phyloP scores from a whole-genome alignment of 1,284 basidiomycete species.

The Ustilago bromivora region DNA sequence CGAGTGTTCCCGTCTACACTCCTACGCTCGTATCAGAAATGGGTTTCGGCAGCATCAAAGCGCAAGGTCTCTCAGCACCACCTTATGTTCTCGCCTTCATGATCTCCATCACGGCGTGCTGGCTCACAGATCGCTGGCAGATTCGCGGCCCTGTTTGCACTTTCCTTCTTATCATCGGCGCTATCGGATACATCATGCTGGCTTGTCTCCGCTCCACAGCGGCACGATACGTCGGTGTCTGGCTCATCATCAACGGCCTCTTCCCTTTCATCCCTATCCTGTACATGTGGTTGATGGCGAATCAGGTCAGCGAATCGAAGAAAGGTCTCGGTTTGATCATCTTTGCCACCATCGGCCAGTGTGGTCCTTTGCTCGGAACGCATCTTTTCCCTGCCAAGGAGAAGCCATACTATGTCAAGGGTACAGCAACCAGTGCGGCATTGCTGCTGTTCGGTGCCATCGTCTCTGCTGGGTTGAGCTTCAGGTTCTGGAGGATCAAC shows the following conservation, averaged over 20 bases:
- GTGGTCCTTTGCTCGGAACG: slow-evolving; percentile 59
- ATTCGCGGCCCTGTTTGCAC: slow-evolving; percentile 58
- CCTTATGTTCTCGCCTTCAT: slow-evolving; percentile 63
- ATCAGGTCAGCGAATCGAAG: slow-evolving; percentile 56
- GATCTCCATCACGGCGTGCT: slow-evolving; percentile 39
- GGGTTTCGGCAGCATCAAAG: slow-evolving; percentile 57
- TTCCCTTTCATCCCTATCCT: slow-evolving; percentile 63
- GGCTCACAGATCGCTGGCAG: slow-evolving; percentile 46
- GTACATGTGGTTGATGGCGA: slow-evolving; percentile 60
- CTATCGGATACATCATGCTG: slow-evolving; percentile 62
- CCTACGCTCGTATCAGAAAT: slow-evolving; percentile 62
- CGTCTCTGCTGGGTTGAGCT: slow-evolving; percentile 24
- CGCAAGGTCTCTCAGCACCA: slow-evolving; percentile 57
- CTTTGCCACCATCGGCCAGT: slow-evolving; percentile 63
- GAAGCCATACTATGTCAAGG: slow-evolving; percentile 56
- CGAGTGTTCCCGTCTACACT: slow-evolving; percentile 63
- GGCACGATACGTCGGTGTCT: slow-evolving; percentile 49
- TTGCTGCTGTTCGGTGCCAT: slow-evolving; percentile 48
- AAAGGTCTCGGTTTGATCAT: slow-evolving; percentile 55
- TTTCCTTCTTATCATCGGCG: slow-evolving; percentile 47
- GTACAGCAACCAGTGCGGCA: slow-evolving; percentile 49
- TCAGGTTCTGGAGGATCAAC: slow-evolving; percentile 43
- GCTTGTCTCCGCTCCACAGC: slow-evolving; percentile 41
- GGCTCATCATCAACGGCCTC: slow-evolving; percentile 56
- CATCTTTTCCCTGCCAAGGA: slow-evolving; percentile 54